Evolutionary conservation across 2,329 filamentous ascomycete species (phyloP), one percentile per base, ranked within the genome.

Genomic region (Neopestalotiopsis sp.): DNA sequence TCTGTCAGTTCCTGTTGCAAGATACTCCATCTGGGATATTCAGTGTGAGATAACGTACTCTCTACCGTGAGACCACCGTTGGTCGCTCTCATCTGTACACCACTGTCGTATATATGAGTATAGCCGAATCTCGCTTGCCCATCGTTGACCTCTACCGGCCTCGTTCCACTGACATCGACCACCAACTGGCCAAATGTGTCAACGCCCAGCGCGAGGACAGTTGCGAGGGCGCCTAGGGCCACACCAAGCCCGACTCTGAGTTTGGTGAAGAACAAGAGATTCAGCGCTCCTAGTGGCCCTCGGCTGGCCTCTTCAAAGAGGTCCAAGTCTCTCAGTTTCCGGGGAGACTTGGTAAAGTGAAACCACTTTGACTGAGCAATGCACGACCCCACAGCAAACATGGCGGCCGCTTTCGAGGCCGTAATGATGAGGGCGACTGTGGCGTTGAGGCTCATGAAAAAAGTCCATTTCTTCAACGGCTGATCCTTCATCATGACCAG

Each of bases 291-390:
- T 4, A 69, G 56, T 0, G 71, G 66, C 9, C 72, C 72, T 1
- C 72, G 66, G 61, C 70, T 71, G 9, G 72, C 71, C 14, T 72
- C 72, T n/a, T 74, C 72, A 12, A 72, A 56, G 12, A 71, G 30
- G 24, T 73, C 72, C 13, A 74, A 52, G 20, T 74, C 69, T 17
- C 32, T 28, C 28, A 74, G 65, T 17, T 42, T 34, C 34, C 45
- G 34, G 3, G 63, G 68, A 4, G 24, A 24, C 13, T 56, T 63
- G 7, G 17, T n/a, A 65, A 74, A 73, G 56, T 71, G 66, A 30
- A 69, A 30, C 72, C 72, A 74, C 52, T 74, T 74, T 45, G 56
- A 60, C 67, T 74, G 72, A 20, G 68, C 68, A 42, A 74, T 52
- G 66, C 69, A 70, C 5, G 66, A 34, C 34, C 65, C 68, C 10